These are phyloP conservation scores for Fusarium tjaetaba DNA, from an alignment of 2,329 filamentous ascomycete genomes.

Conservation along the genomic window DNA sequence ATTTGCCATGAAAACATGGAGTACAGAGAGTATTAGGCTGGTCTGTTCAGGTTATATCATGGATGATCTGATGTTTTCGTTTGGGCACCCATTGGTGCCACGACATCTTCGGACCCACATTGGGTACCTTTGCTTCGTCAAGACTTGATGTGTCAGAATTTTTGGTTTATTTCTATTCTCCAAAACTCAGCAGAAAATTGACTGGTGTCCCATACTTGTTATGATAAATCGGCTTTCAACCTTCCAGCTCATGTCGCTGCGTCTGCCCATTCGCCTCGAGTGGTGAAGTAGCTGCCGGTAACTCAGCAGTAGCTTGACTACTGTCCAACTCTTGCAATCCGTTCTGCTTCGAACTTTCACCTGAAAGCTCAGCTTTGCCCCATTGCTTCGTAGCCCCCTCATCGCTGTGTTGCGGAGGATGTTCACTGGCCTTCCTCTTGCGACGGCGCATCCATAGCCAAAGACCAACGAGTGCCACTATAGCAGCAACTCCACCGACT, in stretches of 20 bases:
- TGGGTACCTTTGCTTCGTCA: too few species aligned
- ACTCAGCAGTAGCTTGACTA: accelerated
- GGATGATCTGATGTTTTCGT: too few species aligned
- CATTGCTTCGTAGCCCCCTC: accelerated
- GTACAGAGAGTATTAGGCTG: too few species aligned
- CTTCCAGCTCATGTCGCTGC: not conserved
- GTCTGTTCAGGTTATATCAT: too few species aligned
- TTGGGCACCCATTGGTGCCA: too few species aligned
- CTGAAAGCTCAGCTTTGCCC: not conserved
- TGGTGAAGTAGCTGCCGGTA: not conserved
- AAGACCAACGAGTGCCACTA: not conserved
- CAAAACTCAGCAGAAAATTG: not conserved
- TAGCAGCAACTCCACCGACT: not conserved
- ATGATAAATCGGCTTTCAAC: not conserved
- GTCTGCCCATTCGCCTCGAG: accelerated
- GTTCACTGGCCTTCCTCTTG: not conserved
- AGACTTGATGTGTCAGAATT: too few species aligned
- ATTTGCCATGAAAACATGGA: too few species aligned
- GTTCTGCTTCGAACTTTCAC: accelerated
- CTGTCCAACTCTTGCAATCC: not conserved
- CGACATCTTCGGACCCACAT: too few species aligned
- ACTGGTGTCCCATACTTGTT: accelerated
- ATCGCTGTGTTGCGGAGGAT: accelerated
- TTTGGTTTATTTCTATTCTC: not conserved
- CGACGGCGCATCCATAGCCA: not conserved